Evolutionary conservation across 2,329 filamentous ascomycete species (phyloP).

Genomic region (Chaetomium strumarium): DNA sequence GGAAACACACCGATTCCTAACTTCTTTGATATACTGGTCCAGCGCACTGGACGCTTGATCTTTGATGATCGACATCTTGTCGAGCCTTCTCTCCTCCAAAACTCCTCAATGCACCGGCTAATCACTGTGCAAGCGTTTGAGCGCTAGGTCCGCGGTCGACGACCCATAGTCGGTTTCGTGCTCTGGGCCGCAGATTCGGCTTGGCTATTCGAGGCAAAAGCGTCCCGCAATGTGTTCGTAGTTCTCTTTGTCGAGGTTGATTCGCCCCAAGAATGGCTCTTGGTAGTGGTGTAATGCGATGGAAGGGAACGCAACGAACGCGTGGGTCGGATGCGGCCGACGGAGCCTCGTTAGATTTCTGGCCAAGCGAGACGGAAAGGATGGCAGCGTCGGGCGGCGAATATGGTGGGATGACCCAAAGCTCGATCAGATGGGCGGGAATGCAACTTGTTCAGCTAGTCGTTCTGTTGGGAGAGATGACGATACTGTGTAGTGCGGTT

Average conservation of each 20-base stretch:
- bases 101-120: conserved; percentile 12
- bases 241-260: background rate
- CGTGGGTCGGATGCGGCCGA: background rate
- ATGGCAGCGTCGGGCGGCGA: background rate
- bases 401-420: background rate
- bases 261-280: background rate
- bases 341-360: background rate
- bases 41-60: conserved; percentile 50
- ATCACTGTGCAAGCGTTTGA: conserved; percentile 19
- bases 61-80: conserved; percentile 32
- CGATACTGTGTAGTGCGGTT: too few relatives aligned
- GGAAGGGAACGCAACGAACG: background rate
- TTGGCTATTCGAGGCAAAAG: background rate
- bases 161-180: conserved; percentile 23
- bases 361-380: background rate
- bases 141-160: conserved; percentile 20
- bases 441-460: too few relatives aligned
- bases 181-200: background rate
- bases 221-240: too few relatives aligned
- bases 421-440: too few relatives aligned
- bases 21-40: conserved; percentile 48
- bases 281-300: background rate
- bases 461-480: too few relatives aligned
- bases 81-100: conserved; percentile 3
- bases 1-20: conserved; percentile 46